Base-by-base conservation (phyloP, 768 basidiomycete genomes). In the Russula emetica region DNA sequence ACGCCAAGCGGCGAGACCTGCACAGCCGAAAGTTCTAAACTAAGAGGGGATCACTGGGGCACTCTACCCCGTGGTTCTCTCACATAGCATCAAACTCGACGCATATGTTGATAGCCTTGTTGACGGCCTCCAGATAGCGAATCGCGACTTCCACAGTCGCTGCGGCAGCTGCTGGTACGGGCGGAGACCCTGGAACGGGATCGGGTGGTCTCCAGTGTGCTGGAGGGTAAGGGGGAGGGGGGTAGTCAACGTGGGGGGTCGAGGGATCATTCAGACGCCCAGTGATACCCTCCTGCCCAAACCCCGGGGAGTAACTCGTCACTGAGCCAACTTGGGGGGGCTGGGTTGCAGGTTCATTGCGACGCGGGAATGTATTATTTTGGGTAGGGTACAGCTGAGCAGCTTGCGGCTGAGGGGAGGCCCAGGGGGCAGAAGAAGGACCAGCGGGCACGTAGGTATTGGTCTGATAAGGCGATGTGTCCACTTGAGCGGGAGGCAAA, bases 111-210 rank as follows among this genome's bases (percentile, higher is more conserved):
- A 65, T 28, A 5, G 64, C 59, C n/a, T 56, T 65, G 6, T 61
- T 51, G 38, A 61, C 49, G 6, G 42, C 64, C 16, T 65, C 64
- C n/a, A 65, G 49, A 44, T 49, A 65, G 7, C 64, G 36, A 14
- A 32, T 56, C 3, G 64, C 64, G 7, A 45, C 55, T 9, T 55
- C 59, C 8, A 44, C 60, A 3, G 59, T 59, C 0, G 28, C 18
- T 2, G 3, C 11, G 2, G 58, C 53, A n/a, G 20, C 40, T 0
- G 22, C 5, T 7, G 63, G 26, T 0, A 34, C 8, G 2, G 38
- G 30, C 2, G 53, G 47, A 0, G 47, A 34, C 18, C 38, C 36
- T 11, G 58, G 52, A 1, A 14, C n/a, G 7, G 30, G 58, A 1
- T 24, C 22, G 1, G 53, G 63, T 0, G 22, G 47, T 0, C 34